These are phyloP conservation scores for Naumovozyma castellii DNA, from an alignment of 805 yeast genomes.

Conservation along the genomic window DNA sequence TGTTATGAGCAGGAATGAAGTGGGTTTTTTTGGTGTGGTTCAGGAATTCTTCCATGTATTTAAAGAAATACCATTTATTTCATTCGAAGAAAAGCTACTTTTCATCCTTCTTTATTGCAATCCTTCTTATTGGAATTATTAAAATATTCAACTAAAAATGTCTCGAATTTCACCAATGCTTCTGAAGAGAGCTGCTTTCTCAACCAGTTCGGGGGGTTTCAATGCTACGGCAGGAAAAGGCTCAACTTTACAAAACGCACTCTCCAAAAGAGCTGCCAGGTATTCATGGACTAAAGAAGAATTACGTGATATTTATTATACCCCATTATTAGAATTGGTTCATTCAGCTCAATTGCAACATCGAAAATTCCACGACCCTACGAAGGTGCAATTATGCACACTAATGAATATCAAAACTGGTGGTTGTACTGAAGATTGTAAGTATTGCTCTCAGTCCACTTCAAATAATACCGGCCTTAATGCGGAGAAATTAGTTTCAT, in stretches of 20 bases:
- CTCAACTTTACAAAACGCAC: conserved; percentile 20
- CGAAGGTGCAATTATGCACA: conserved; percentile 66
- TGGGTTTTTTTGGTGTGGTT: no score
- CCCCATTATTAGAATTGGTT: conserved; percentile 56
- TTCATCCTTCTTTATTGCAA: background rate
- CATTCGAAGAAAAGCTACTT: no score
- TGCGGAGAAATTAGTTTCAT: conserved; percentile 52
- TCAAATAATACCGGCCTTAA: conserved; percentile 61
- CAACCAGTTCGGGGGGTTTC: background rate
- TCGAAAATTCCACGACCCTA: conserved; percentile 55
- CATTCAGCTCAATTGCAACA: conserved; percentile 57
- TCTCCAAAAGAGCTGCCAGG: conserved; percentile 25
- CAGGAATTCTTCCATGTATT: no score
- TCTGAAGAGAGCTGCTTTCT: background rate
- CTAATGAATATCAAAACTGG: conserved; percentile 68
- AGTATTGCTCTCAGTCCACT: conserved; percentile 70
- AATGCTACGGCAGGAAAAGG: background rate
- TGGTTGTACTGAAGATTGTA: conserved; percentile 76
- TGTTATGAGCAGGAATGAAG: no score
- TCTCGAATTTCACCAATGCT: background rate
- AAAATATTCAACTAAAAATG: background rate
- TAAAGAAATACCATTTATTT: no score
- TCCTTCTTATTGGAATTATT: background rate
- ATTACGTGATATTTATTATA: conserved; percentile 48
- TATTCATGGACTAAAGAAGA: conserved; percentile 53